phyloP scores from a whole-genome alignment of 2,329 filamentous ascomycete species.

The Botrytis paeoniae region DNA sequence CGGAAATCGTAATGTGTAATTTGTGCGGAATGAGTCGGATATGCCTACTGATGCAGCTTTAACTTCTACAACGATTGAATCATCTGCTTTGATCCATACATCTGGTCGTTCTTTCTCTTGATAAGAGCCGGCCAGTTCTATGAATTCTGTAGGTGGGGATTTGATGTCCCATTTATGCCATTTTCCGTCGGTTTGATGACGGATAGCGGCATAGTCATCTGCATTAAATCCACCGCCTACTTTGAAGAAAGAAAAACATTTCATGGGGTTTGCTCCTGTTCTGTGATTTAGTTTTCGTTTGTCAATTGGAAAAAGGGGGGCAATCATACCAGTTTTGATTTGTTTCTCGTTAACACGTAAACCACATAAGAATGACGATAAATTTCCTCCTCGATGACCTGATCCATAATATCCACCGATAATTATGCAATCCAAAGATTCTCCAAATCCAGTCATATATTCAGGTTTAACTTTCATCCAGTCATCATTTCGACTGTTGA shows the following conservation, averaged over 20 bases:
- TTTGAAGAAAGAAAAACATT: conserved; percentile 93
- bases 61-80: conserved; percentile 83
- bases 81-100: conserved; percentile 85
- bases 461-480: conserved; percentile 99
- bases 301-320: not conserved
- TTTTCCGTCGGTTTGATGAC: conserved; percentile 83
- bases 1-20: conserved; percentile 82
- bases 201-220: conserved; percentile 79
- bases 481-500: conserved; percentile 89
- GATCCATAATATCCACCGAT: conserved; percentile 92
- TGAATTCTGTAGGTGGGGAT: conserved; percentile 71
- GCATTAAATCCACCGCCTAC: conserved; percentile 91
- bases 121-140: conserved; percentile 78
- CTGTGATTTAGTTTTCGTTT: not conserved
- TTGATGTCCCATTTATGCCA: conserved; percentile 83
- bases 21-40: conserved; percentile 75
- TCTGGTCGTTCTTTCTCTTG: conserved; percentile 75
- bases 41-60: conserved; percentile 78
- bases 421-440: conserved; percentile 84
- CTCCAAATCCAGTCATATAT: conserved; percentile 95
- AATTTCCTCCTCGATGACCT: conserved; percentile 74
- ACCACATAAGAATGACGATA: conserved; percentile 90
- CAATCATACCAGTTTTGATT: not conserved
- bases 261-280: conserved; percentile 56
- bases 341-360: conserved; percentile 59